Evolutionary conservation across 257 asterid species (phyloP).

Genomic region (Nicotiana benthamiana): DNA sequence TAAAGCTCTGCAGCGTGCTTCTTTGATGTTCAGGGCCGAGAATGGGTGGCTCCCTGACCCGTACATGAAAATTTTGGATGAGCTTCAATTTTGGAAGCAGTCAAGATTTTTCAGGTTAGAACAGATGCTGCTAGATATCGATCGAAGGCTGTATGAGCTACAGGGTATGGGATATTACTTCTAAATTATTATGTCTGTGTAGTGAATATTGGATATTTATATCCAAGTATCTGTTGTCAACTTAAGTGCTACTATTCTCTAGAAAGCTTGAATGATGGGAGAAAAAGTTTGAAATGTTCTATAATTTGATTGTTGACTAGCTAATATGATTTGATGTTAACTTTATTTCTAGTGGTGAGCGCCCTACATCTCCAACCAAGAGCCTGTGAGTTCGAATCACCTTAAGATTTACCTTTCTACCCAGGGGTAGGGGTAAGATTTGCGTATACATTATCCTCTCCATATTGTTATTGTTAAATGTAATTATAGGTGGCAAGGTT

Average conservation of each 20-base stretch:
- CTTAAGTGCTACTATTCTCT: not conserved
- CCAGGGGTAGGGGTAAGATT: no score
- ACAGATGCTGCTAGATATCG: conserved; percentile 5
- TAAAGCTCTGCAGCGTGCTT: conserved; percentile 28
- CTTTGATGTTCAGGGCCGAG: conserved; percentile 15
- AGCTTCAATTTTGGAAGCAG: conserved; percentile 32
- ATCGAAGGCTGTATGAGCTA: conserved; percentile 10
- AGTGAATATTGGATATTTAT: not conserved
- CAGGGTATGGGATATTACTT: not conserved
- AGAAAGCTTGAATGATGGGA: not conserved
- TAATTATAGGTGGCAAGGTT: no score
- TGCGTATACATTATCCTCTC: no score
- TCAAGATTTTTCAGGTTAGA: conserved; percentile 23
- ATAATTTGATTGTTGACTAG: not conserved
- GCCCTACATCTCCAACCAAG: no score
- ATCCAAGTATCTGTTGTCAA: not conserved
- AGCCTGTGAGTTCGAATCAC: no score
- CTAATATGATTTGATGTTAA: no score
- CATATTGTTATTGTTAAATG: no score
- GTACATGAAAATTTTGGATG: conserved; percentile 30
- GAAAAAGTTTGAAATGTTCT: not conserved
- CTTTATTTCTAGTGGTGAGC: no score
- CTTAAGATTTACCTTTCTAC: no score
- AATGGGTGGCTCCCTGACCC: conserved; percentile 11
- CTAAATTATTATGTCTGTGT: not conserved